Percentiles rank a stretch among this genome's conserved stretches.
Evolutionary conservation across 2,329 filamentous ascomycete species (phyloP).

Genomic region (Penicillium sp.): DNA sequence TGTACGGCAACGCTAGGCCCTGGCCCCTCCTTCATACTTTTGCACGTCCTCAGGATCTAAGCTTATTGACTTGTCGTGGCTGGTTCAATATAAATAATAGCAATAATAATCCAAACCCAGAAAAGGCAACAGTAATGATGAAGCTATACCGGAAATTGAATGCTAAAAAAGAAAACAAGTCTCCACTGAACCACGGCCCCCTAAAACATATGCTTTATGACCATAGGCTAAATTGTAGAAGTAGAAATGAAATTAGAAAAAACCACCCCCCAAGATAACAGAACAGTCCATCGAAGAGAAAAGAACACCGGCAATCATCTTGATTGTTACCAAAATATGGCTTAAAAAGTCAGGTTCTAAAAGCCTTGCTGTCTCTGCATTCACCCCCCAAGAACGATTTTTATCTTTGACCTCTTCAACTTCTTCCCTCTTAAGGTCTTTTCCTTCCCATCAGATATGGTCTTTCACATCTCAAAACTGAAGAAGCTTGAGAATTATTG

Average conservation of each 20-base stretch:
- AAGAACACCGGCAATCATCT: constrained; percentile 30
- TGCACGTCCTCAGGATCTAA: not conserved
- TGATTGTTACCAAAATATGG: constrained; percentile 36
- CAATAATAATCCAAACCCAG: not conserved
- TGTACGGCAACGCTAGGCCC: not conserved
- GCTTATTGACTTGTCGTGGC: not conserved
- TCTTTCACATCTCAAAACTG: constrained; percentile 26
- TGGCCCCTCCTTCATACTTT: not conserved
- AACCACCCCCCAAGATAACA: not conserved
- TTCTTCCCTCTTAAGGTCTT: constrained; percentile 29
- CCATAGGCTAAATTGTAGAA: not conserved
- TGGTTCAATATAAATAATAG: not conserved
- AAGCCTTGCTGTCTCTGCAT: constrained; percentile 18
- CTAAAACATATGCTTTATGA: not conserved
- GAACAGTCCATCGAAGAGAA: constrained; percentile 11
- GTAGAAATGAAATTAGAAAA: constrained; percentile 5
- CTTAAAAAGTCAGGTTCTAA: constrained; percentile 34
- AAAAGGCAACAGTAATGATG: constrained; percentile 1
- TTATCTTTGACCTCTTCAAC: constrained; percentile 24
- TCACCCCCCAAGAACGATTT: constrained; percentile 26
- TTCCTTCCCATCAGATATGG: constrained; percentile 25
- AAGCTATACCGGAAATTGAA: constrained; percentile 1
- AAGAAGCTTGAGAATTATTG: not conserved
- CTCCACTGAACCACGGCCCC: not conserved
- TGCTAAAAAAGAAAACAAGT: not conserved